Evolutionary conservation across 768 basidiomycete genomes (phyloP).

Genomic region (Panaeolus cyanescens): DNA sequence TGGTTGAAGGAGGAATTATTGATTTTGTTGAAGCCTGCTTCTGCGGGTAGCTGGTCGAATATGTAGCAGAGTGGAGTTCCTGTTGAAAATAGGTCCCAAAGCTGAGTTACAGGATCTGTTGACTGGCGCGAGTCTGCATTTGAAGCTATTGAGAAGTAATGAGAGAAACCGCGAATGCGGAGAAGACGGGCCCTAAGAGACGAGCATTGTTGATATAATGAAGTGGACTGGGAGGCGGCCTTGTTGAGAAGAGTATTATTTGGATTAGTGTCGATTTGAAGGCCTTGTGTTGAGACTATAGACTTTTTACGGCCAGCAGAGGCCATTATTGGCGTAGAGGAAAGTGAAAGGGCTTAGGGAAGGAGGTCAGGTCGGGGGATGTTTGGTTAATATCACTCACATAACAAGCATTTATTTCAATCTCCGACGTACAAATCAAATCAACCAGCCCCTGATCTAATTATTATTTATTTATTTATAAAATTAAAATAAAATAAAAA

Average conservation of each 20-base stretch:
- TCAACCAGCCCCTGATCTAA: constrained; percentile 11
- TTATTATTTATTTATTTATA: neutral
- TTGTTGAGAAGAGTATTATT: constrained; percentile 91
- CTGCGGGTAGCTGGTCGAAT: constrained; percentile 84
- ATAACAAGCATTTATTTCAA: constrained; percentile 15
- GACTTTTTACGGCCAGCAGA: constrained; percentile 80
- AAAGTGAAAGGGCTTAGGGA: constrained; percentile 16
- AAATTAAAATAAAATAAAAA: neutral
- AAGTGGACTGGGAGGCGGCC: constrained; percentile 82
- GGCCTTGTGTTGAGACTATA: constrained; percentile 61
- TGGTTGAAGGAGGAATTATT: constrained; percentile 69
- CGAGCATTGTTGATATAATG: constrained; percentile 92
- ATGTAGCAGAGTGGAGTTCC: constrained; percentile 95
- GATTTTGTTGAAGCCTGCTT: constrained; percentile 59
- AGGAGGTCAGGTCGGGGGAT: constrained; percentile 16
- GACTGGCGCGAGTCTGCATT: constrained; percentile 67
- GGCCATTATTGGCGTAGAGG: constrained; percentile 41
- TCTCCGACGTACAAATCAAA: constrained; percentile 21
- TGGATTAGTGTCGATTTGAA: constrained; percentile 72
- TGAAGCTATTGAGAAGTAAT: constrained; percentile 66
- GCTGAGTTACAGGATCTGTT: constrained; percentile 90
- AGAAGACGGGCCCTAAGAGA: constrained; percentile 74
- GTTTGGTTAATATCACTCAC: constrained; percentile 15
- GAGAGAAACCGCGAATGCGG: constrained; percentile 73
- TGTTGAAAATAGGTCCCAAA: constrained; percentile 92